Evolutionary conservation across 2,329 filamentous ascomycete species (phyloP).

Genomic region (Phyllosticta paracitricarpa): DNA sequence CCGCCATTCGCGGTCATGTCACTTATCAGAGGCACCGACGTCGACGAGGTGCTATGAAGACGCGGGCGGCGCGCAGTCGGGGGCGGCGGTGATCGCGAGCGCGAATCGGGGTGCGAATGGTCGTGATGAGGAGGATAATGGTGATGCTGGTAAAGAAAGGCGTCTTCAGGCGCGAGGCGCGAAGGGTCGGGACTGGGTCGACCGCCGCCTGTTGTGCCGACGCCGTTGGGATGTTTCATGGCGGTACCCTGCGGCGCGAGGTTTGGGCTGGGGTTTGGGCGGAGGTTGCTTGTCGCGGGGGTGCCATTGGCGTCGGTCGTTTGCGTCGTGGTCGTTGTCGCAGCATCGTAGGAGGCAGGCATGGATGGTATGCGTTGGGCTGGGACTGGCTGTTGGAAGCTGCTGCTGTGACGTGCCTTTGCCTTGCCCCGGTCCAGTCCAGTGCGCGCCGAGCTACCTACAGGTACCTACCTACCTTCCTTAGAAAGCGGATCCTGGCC

Average conservation of each 20-base stretch:
- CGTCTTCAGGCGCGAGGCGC: conserved; percentile 75
- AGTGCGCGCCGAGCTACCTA: no score
- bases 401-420: not conserved
- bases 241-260: not conserved
- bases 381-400: not conserved
- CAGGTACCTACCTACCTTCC: not conserved
- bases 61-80: conserved; percentile 35
- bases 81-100: not conserved
- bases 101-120: conserved; percentile 37
- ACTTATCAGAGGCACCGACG: not conserved
- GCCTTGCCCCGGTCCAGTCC: not conserved
- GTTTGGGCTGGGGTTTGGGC: not conserved
- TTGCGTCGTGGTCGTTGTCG: not conserved
- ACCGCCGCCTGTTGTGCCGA: not conserved
- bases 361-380: not conserved
- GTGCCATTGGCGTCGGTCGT: not conserved
- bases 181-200: conserved; percentile 16
- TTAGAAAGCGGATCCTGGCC: not conserved
- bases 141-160: conserved; percentile 43
- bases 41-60: conserved; percentile 14
- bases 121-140: conserved; percentile 20
- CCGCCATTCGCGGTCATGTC: not conserved
- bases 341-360: not conserved
- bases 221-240: not conserved
- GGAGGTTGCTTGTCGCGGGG: not conserved